Evolutionary conservation across 768 basidiomycete genomes (phyloP).

Genomic region (Boletus pseudo-olivaceus): DNA sequence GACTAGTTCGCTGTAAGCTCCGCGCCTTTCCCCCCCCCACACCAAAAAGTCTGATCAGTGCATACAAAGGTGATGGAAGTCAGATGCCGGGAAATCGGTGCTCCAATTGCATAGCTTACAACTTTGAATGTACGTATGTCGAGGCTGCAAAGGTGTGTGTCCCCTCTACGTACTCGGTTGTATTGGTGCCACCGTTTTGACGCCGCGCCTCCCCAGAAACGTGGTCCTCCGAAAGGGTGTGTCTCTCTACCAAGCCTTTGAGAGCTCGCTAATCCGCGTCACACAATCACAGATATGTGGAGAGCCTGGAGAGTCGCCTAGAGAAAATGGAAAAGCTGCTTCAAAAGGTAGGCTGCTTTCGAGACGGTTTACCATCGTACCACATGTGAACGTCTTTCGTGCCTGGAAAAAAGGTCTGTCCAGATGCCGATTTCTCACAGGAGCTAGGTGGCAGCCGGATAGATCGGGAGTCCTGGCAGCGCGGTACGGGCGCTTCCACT

Average conservation of each 20-base stretch:
- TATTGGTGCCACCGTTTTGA: neutral
- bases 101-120: constrained; percentile 51
- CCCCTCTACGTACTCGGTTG: neutral
- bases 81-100: constrained; percentile 53
- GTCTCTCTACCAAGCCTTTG: neutral
- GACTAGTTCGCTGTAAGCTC: constrained; percentile 25
- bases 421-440: constrained; percentile 57
- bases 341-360: constrained; percentile 37
- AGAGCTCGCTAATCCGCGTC: neutral
- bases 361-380: neutral
- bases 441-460: constrained; percentile 47
- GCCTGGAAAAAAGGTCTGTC: constrained; percentile 54
- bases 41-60: too few species aligned
- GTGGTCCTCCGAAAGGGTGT: constrained; percentile 38
- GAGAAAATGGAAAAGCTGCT: constrained; percentile 65
- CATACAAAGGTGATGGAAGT: constrained; percentile 66
- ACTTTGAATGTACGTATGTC: constrained; percentile 51
- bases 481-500: constrained; percentile 6
- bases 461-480: constrained; percentile 38
- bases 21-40: too few species aligned
- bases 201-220: constrained; percentile 30
- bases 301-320: constrained; percentile 57
- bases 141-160: constrained; percentile 52
- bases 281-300: constrained; percentile 47
- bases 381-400: neutral